Evolutionary conservation across 2,329 filamentous ascomycete genomes (phyloP).

Genomic region (Penicillium paneum): DNA sequence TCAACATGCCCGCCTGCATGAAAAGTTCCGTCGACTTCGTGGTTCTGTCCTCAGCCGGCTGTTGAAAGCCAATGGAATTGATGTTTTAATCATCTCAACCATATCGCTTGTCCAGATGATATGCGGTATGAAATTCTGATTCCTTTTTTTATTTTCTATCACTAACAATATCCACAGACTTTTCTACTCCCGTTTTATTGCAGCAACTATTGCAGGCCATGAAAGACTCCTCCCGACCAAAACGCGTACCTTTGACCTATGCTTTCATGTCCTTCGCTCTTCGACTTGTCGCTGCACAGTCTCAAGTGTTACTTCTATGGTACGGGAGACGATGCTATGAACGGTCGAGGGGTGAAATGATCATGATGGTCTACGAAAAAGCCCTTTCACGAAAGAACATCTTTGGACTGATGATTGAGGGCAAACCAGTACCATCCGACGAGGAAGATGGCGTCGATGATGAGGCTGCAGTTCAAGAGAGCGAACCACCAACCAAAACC

Average conservation of each 20-base stretch:
- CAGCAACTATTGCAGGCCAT: slow-evolving; percentile 68
- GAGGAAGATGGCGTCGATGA: slow-evolving; percentile 14
- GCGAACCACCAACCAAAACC: slow-evolving; percentile 12
- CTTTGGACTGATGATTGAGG: slow-evolving; percentile 34
- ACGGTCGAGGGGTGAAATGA: slow-evolving; percentile 77
- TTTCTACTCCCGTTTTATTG: slow-evolving; percentile 65
- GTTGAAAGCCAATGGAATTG: slow-evolving; percentile 72
- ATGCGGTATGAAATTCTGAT: slow-evolving; percentile 41
- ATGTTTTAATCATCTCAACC: slow-evolving; percentile 65
- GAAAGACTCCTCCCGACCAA: slow-evolving; percentile 51
- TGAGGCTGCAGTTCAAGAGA: slow-evolving; percentile 9
- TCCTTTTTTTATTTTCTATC: slow-evolving; percentile 17
- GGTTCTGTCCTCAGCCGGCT: slow-evolving; percentile 71
- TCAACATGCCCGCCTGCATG: slow-evolving; percentile 72
- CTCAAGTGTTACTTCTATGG: slow-evolving; percentile 70
- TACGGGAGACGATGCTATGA: slow-evolving; percentile 82
- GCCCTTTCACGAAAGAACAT: slow-evolving; percentile 64
- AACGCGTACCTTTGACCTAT: slow-evolving; percentile 61
- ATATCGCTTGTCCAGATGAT: slow-evolving; percentile 64
- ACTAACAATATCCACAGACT: slow-evolving; percentile 36
- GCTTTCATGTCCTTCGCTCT: slow-evolving; percentile 60
- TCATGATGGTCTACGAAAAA: slow-evolving; percentile 81
- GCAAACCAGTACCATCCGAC: slow-evolving; percentile 23
- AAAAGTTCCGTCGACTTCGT: slow-evolving; percentile 67
- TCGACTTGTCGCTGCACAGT: slow-evolving; percentile 62